Evolutionary conservation across 192 early-diverging fungal species (phyloP).

Genomic region (Rhizoclosmatium globosum): DNA sequence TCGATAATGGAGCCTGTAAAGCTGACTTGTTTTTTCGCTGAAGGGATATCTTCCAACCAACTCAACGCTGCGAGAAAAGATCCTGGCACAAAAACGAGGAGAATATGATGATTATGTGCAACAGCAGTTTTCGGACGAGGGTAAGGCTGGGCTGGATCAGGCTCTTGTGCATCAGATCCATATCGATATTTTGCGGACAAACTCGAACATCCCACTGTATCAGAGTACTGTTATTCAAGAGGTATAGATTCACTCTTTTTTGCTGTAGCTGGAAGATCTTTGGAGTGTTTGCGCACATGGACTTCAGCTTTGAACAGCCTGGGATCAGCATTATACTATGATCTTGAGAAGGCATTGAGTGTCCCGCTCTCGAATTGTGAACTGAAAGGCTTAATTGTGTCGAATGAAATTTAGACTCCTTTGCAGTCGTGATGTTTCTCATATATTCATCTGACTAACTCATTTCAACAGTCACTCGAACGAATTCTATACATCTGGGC

Average conservation of each 20-base stretch:
- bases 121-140: slow-evolving; percentile 84
- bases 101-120: slow-evolving; percentile 90
- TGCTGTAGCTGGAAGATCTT: too few species aligned
- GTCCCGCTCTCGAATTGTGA: too few species aligned
- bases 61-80: slow-evolving; percentile 81
- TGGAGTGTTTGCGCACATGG: too few species aligned
- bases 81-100: slow-evolving; percentile 86
- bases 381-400: too few species aligned
- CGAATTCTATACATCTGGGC: slow-evolving; percentile 97
- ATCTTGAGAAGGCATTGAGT: too few species aligned
- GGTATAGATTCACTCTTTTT: slow-evolving; percentile 45
- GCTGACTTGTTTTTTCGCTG: not conserved
- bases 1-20: not conserved
- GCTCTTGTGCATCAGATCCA: slow-evolving; percentile 93
- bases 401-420: too few species aligned
- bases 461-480: slow-evolving; percentile 76
- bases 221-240: slow-evolving; percentile 82
- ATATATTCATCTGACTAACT: not conserved
- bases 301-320: too few species aligned
- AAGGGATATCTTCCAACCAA: slow-evolving; percentile 91
- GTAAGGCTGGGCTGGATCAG: slow-evolving; percentile 77
- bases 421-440: not conserved
- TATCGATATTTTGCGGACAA: slow-evolving; percentile 94
- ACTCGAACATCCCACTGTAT: slow-evolving; percentile 86
- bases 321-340: too few species aligned